phyloP scores from a whole-genome alignment of 192 early-diverging fungal genomes.

The Dissophora ornata region DNA sequence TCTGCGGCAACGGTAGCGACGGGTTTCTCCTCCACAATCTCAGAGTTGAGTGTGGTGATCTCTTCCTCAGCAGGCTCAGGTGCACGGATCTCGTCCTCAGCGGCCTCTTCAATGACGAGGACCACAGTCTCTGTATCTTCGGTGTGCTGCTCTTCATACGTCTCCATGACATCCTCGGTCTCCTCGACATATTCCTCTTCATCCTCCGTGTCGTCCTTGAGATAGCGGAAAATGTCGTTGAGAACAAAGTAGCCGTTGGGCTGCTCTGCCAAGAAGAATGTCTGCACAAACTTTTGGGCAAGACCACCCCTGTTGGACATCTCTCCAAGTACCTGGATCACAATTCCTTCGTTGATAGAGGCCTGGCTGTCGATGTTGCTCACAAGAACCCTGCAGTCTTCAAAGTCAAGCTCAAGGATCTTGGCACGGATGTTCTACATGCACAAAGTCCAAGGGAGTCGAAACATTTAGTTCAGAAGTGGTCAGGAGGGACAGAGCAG shows the following conservation, averaged over 20 bases:
- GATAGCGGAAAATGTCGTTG: slow-evolving; percentile 95
- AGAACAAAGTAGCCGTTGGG: slow-evolving; percentile 91
- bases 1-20: not conserved
- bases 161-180: slow-evolving; percentile 3
- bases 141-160: not conserved
- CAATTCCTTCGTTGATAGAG: slow-evolving; percentile 79
- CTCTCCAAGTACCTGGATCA: slow-evolving; percentile 93
- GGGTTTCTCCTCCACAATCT: not conserved
- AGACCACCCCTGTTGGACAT: slow-evolving; percentile 84
- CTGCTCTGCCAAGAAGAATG: slow-evolving; percentile 91
- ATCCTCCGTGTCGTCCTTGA: slow-evolving; percentile 78
- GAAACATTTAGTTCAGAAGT: not conserved
- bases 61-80: not conserved
- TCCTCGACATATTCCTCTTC: slow-evolving; percentile 54
- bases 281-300: slow-evolving; percentile 91
- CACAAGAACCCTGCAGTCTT: slow-evolving; percentile 89
- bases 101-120: slow-evolving; percentile 2
- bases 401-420: slow-evolving; percentile 79
- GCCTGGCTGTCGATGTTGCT: slow-evolving; percentile 87
- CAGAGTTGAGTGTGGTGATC: too few species aligned
- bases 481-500: too few species aligned
- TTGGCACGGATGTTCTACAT: slow-evolving; percentile 81
- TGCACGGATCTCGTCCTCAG: too few species aligned
- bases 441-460: not conserved
- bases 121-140: too few species aligned